Evolutionary conservation across 2,329 filamentous ascomycete genomes (phyloP).

Genomic region (Thelonectria rubi): DNA sequence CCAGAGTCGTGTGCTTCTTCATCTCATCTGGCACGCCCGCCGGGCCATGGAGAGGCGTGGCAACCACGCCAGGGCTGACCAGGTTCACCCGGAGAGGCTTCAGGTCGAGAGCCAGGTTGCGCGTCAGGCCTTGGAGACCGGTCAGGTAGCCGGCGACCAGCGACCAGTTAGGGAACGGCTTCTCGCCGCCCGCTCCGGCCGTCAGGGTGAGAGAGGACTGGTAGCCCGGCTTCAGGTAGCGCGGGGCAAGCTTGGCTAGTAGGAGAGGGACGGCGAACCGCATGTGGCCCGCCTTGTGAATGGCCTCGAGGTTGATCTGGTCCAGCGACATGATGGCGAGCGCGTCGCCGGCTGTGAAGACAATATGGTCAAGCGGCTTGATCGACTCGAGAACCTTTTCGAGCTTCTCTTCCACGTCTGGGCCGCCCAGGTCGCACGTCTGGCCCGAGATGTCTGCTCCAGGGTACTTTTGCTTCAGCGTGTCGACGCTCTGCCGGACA

Average conservation of each 20-base stretch:
- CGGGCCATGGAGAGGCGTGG: slow-evolving; percentile 17
- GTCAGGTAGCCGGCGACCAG: slow-evolving; percentile 29
- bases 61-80: slow-evolving; percentile 29
- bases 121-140: slow-evolving; percentile 29
- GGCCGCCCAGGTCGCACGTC: slow-evolving; percentile 29
- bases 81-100: slow-evolving; percentile 33
- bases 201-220: slow-evolving; percentile 34
- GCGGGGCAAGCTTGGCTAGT: slow-evolving; percentile 32
- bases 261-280: slow-evolving; percentile 34
- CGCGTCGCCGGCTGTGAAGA: slow-evolving; percentile 33
- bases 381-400: slow-evolving; percentile 25
- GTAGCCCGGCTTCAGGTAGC: slow-evolving; percentile 26
- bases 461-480: slow-evolving; percentile 27
- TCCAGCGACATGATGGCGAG: slow-evolving; percentile 28
- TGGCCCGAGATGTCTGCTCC: slow-evolving; percentile 30
- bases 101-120: slow-evolving; percentile 33
- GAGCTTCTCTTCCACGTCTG: slow-evolving; percentile 28
- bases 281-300: slow-evolving; percentile 31
- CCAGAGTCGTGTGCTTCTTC: slow-evolving; percentile 15
- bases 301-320: slow-evolving; percentile 22
- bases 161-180: slow-evolving; percentile 30
- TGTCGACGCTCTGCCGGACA: slow-evolving; percentile 20
- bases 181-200: slow-evolving; percentile 26
- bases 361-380: slow-evolving; percentile 31
- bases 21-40: not conserved